Evolutionary conservation across 1,284 basidiomycete species (phyloP).

Genomic region (Leccinum angustisporum): DNA sequence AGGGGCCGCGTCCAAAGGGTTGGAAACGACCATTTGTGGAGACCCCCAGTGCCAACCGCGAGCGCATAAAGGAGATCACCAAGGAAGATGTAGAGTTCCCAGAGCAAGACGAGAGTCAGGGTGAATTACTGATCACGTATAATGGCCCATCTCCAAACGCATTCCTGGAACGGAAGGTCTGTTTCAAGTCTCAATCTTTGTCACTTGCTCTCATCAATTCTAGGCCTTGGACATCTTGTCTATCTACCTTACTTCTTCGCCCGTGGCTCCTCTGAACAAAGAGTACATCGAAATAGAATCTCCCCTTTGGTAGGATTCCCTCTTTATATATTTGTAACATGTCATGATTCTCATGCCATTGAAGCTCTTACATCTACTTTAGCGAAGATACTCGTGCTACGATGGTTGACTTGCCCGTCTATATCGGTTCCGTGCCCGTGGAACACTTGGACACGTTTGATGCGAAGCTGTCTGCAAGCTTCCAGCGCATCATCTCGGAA

Average conservation of each 20-base stretch:
- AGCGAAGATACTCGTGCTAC: constrained; percentile 78
- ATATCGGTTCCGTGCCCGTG: constrained; percentile 83
- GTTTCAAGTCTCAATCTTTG: constrained; percentile 18
- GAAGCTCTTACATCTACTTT: constrained; percentile 83
- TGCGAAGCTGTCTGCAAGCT: constrained; percentile 65
- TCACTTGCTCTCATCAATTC: constrained; percentile 3
- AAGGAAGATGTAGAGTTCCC: constrained; percentile 87
- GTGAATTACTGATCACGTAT: constrained; percentile 83
- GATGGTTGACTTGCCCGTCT: constrained; percentile 72
- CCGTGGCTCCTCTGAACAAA: constrained; percentile 89
- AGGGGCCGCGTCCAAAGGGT: constrained; percentile 65
- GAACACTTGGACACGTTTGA: constrained; percentile 78
- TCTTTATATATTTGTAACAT: neutral
- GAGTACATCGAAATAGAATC: constrained; percentile 92
- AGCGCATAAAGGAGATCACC: constrained; percentile 53
- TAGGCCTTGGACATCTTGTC: constrained; percentile 84
- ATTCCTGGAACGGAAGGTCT: constrained; percentile 75
- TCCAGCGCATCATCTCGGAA: constrained; percentile 70
- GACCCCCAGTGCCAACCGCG: constrained; percentile 71
- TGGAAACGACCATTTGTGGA: constrained; percentile 97
- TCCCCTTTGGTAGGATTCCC: constrained; percentile 69
- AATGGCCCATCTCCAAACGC: constrained; percentile 76
- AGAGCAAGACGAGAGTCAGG: constrained; percentile 96
- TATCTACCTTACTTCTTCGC: constrained; percentile 88
- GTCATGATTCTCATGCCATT: constrained; percentile 24